Percentiles rank a stretch among this genome's conserved stretches.
phyloP scores from a whole-genome alignment of 345 rosid species.

The Conringia planisiliqua region DNA sequence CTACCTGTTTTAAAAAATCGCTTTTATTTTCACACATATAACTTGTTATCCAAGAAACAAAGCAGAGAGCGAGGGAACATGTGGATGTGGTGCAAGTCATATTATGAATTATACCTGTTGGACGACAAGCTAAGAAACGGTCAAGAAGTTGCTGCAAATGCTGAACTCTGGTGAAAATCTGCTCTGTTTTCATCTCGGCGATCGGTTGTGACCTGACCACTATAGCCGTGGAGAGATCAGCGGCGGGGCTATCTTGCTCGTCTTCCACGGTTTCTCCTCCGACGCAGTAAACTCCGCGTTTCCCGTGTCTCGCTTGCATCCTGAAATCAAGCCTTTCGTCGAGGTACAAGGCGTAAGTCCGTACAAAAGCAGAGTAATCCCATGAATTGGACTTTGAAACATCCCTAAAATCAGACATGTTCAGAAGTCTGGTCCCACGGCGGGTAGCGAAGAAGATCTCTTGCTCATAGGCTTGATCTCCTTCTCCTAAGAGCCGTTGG shows the following conservation, averaged over 20 bases:
- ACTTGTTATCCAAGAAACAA: neutral
- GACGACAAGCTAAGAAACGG: slow-evolving; percentile 80
- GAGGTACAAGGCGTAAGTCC: slow-evolving; percentile 70
- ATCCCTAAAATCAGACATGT: slow-evolving; percentile 80
- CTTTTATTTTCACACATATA: neutral
- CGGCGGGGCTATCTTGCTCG: neutral
- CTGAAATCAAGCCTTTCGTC: slow-evolving; percentile 70
- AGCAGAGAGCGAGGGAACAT: neutral
- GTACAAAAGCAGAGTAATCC: slow-evolving; percentile 85
- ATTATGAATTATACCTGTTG: slow-evolving; percentile 57
- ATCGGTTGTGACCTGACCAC: slow-evolving; percentile 42
- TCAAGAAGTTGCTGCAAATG: slow-evolving; percentile 79
- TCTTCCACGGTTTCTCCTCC: slow-evolving; percentile 49
- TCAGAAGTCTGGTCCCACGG: slow-evolving; percentile 73
- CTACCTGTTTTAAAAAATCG: slow-evolving; percentile 39
- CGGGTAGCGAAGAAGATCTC: slow-evolving; percentile 92
- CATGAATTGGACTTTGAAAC: slow-evolving; percentile 52
- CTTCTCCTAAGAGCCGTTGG: slow-evolving; percentile 61
- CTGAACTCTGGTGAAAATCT: slow-evolving; percentile 54
- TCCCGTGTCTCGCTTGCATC: slow-evolving; percentile 66
- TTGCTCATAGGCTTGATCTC: slow-evolving; percentile 73
- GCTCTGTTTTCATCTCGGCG: slow-evolving; percentile 59
- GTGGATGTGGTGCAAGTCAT: neutral
- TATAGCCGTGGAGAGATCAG: slow-evolving; percentile 23
- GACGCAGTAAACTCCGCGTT: slow-evolving; percentile 39